A percentile compares a stretch with the other conserved stretches of the same genome.
phyloP scores from a whole-genome alignment of 495 filamentous ascomycete species.

The Neurospora africana region DNA sequence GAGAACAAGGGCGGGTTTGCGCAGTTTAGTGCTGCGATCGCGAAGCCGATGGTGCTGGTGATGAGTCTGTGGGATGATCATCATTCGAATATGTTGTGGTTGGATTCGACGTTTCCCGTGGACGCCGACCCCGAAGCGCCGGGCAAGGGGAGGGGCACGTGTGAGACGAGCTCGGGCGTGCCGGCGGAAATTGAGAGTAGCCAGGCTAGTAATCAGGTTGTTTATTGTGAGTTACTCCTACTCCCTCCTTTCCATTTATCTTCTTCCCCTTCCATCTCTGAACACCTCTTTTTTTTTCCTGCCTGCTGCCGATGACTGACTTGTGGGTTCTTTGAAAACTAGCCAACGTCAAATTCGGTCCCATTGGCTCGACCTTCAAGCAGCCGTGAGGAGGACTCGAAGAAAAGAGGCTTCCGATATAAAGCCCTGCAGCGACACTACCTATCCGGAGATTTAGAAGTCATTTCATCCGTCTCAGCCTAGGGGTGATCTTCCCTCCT shows the following conservation, averaged over 20 bases:
- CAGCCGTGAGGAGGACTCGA: neutral
- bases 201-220: conserved; percentile 36
- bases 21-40: conserved; percentile 43
- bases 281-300: too few relatives aligned
- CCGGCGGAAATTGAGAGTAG: conserved; percentile 46
- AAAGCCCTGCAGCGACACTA: neutral
- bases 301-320: neutral
- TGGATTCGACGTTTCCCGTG: conserved; percentile 62
- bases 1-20: conserved; percentile 45
- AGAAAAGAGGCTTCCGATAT: neutral
- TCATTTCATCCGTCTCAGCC: neutral
- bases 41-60: conserved; percentile 55
- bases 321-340: neutral
- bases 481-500: neutral
- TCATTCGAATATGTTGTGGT: conserved; percentile 66
- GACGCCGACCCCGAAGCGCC: conserved; percentile 33
- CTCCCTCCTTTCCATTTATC: neutral
- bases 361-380: conserved; percentile 51
- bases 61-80: conserved; percentile 70
- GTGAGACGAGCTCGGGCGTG: conserved; percentile 45
- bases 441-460: neutral
- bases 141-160: conserved; percentile 60
- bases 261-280: neutral
- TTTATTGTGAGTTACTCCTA: conserved; percentile 21
- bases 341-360: conserved; percentile 58